These are phyloP conservation scores for Penicillium crustosum DNA, from an alignment of 2,329 filamentous ascomycete genomes.

Conservation along the genomic window DNA sequence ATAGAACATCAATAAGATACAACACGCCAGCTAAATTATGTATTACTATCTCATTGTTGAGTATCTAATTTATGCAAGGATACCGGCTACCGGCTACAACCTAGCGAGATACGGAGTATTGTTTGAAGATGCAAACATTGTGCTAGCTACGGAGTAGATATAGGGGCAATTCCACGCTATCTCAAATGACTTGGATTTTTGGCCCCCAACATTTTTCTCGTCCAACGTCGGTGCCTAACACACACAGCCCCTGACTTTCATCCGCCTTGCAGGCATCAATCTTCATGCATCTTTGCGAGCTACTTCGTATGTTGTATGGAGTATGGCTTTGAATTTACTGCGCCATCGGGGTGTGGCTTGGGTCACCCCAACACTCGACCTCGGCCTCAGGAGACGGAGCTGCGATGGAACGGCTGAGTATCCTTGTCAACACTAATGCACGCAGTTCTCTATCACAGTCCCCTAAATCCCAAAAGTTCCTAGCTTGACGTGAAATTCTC, in stretches of 20 bases:
- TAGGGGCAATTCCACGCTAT: neutral
- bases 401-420: neutral
- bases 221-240: neutral
- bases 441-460: neutral
- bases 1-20: neutral
- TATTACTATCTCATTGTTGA: too few species aligned
- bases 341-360: neutral
- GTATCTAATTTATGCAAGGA: neutral
- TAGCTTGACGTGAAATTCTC: neutral
- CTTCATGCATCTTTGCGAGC: neutral
- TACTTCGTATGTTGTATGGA: neutral
- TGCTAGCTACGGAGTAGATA: neutral
- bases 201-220: neutral
- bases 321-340: neutral
- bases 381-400: neutral
- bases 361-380: neutral
- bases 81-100: too few species aligned
- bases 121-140: neutral
- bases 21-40: neutral
- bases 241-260: neutral
- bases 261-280: neutral
- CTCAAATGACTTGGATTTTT: neutral
- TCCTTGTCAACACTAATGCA: neutral
- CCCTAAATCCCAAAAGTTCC: neutral
- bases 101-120: too few species aligned